A percentile compares a stretch with the other conserved stretches of the same genome.
Conservation (phyloP, 2,329 filamentous ascomycete species). For the Aspergillus sp. region DNA sequence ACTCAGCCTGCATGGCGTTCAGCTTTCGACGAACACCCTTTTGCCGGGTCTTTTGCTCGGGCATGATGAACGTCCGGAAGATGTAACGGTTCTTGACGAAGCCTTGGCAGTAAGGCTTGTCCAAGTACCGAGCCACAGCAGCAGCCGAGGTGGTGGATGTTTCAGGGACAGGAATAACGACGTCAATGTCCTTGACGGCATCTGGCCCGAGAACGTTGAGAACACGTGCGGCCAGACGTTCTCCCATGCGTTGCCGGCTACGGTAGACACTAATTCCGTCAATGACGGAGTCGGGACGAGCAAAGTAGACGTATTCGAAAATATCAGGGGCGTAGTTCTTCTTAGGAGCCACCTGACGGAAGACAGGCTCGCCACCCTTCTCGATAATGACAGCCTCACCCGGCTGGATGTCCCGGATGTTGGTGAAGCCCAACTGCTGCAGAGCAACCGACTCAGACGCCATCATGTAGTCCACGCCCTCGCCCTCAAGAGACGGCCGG, state of each 20-base stretch:
- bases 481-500: slow-evolving; percentile 58
- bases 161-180: slow-evolving; percentile 74
- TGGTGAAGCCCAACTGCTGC: slow-evolving; percentile 68
- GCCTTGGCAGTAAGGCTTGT: slow-evolving; percentile 70
- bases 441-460: slow-evolving; percentile 83
- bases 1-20: slow-evolving; percentile 78
- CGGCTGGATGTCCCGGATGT: slow-evolving; percentile 70
- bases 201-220: slow-evolving; percentile 60
- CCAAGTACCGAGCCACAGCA: slow-evolving; percentile 64
- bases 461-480: slow-evolving; percentile 77
- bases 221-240: slow-evolving; percentile 69
- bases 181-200: slow-evolving; percentile 67
- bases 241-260: slow-evolving; percentile 80
- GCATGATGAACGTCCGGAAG: slow-evolving; percentile 81
- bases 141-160: slow-evolving; percentile 77
- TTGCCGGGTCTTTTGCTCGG: slow-evolving; percentile 70
- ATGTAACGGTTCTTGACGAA: slow-evolving; percentile 90
- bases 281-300: slow-evolving; percentile 71
- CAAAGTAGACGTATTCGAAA: slow-evolving; percentile 85
- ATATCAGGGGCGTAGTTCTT: slow-evolving; percentile 74
- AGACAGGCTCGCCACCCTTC: slow-evolving; percentile 67
- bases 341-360: slow-evolving; percentile 64
- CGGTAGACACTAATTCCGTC: slow-evolving; percentile 83
- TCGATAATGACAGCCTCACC: slow-evolving; percentile 80
- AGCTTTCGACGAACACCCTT: slow-evolving; percentile 87